Base-by-base conservation (phyloP, 2,329 filamentous ascomycete species). In the Penicillium freii region DNA sequence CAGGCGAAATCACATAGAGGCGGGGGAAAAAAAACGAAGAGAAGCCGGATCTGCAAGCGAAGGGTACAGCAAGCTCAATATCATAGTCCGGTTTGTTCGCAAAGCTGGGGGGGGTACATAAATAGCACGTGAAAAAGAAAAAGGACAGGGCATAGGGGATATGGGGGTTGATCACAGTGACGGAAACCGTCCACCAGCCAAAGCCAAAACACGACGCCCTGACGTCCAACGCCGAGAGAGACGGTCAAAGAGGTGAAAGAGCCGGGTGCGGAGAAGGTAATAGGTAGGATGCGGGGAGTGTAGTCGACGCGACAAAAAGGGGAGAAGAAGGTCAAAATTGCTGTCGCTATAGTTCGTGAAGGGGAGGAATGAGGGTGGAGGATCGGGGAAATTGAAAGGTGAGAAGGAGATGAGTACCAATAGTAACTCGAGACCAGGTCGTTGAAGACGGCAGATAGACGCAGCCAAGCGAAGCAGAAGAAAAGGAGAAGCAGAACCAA, bases 211-310 rank as follows among this genome's bases (percentile, higher is more conserved):
- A 68, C 65, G 69, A 72, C 69, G 70, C 70, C 71, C 67, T 69
- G 70, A 72, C 70, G 66, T 71, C 71, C 71, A 74, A 74, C 71
- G 70, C 71, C 71, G 63, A 68, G 64, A 66, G 59, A 69, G 68
- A 73, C 69, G 69, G 70, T 67, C 68, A 65, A 64, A 66, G 61
- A 61, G 62, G 65, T 63, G 58, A 64, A 69, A 66, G 62, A 60
- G 60, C 60, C 57, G 57, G 60, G 58, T 62, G 59, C 62, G 59
- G 52, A 57, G 54, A 43, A 58, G 47, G 56, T 56, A 50, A 62
- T 51, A 42, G 25, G 45, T 49, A 44, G 23, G 43, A 51, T 52
- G 39, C 15, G 38, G 19, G 21, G 31, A 45, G 27, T 27, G 29
- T 45, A 52, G 29, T n/a, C 44, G 46, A 59, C 38, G 36, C 38